These are phyloP conservation scores for Botrytis hyacinthi DNA, from an alignment of 2,329 filamentous ascomycete species.

Conservation along the genomic window DNA sequence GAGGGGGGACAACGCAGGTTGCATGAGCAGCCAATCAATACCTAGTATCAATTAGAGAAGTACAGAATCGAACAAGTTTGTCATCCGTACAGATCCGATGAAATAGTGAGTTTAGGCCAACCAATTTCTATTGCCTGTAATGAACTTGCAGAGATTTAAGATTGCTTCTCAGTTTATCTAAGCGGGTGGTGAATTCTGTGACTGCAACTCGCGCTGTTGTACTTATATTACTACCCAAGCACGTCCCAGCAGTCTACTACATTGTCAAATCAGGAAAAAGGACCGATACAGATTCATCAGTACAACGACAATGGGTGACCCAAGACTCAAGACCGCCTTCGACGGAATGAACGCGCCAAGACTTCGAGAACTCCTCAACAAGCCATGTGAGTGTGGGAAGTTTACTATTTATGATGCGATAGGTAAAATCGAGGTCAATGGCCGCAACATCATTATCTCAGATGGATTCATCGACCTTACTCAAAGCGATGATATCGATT, in stretches of 20 bases:
- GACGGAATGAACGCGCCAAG: background rate
- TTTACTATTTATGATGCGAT: background rate
- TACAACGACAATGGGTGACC: background rate
- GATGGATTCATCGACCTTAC: background rate
- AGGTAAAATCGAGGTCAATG: background rate
- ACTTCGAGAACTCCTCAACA: background rate
- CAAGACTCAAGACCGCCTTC: background rate
- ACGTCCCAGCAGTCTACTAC: background rate
- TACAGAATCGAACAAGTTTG: background rate
- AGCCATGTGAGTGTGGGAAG: background rate
- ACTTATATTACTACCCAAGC: background rate
- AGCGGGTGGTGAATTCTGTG: background rate
- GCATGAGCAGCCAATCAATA: background rate
- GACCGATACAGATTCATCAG: background rate
- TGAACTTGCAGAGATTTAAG: background rate
- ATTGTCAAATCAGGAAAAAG: background rate
- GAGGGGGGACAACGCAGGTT: background rate
- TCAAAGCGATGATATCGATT: background rate
- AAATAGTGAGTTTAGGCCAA: background rate
- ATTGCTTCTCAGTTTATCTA: background rate
- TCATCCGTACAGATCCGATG: background rate
- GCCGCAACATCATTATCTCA: background rate
- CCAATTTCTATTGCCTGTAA: background rate
- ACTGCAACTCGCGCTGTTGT: background rate
- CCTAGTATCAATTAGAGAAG: background rate